Percentiles rank a stretch among this genome's conserved stretches.
Conservation (phyloP, 192 early-diverging fungal species). For the Coemansia biformis region DNA sequence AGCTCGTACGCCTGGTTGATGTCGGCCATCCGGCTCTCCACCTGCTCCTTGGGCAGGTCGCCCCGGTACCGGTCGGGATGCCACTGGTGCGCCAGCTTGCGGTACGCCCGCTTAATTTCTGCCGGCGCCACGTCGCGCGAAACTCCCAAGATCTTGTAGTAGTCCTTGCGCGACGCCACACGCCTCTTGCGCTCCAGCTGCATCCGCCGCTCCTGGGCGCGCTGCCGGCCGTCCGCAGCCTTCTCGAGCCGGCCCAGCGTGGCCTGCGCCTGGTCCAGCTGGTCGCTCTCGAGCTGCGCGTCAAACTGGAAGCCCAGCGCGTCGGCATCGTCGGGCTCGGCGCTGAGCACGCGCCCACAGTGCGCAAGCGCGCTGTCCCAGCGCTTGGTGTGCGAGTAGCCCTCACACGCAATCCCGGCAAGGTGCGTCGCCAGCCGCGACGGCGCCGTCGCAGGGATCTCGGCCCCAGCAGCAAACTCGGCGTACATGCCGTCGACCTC, state of each 20-base stretch:
- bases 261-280: slow-evolving; percentile 72
- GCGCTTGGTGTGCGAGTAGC: slow-evolving; percentile 47
- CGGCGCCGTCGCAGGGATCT: slow-evolving; percentile 17
- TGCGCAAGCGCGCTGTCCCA: slow-evolving; percentile 54
- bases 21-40: slow-evolving; percentile 83
- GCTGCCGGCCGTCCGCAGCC: slow-evolving; percentile 28
- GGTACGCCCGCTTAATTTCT: slow-evolving; percentile 90
- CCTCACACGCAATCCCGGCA: slow-evolving; percentile 39
- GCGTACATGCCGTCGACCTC: slow-evolving; percentile 35
- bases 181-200: slow-evolving; percentile 51
- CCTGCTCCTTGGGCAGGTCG: slow-evolving; percentile 69
- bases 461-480: slow-evolving; percentile 16
- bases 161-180: slow-evolving; percentile 62
- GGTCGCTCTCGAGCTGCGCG: slow-evolving; percentile 58
- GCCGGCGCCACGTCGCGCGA: slow-evolving; percentile 61
- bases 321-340: slow-evolving; percentile 67
- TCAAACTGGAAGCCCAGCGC: slow-evolving; percentile 70
- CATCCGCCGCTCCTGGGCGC: slow-evolving; percentile 37
- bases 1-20: slow-evolving; percentile 94
- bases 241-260: slow-evolving; percentile 73
- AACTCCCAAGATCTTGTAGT: slow-evolving; percentile 93
- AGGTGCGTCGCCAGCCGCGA: slow-evolving; percentile 36
- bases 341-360: slow-evolving; percentile 66
- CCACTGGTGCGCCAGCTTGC: slow-evolving; percentile 84
- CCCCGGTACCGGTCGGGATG: slow-evolving; percentile 78